Percentiles rank a stretch among this genome's conserved stretches.
Conservation (phyloP, 495 filamentous ascomycete species). For the Xylaria bambusicola region DNA sequence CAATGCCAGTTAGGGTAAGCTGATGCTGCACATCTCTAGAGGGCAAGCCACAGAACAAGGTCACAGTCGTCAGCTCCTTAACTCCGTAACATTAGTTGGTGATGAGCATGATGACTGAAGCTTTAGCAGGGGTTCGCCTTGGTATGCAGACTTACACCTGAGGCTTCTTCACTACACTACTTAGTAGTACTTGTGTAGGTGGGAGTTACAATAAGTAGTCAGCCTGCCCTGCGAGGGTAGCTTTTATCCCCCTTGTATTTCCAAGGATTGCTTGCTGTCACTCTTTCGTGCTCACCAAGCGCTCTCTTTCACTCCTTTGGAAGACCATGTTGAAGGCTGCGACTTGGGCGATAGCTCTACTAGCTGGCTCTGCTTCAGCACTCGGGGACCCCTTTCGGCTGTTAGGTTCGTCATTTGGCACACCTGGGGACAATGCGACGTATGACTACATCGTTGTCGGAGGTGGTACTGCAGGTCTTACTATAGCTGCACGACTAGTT, state of each 20-base stretch:
- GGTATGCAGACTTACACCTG: neutral
- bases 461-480: constrained; percentile 55
- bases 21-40: neutral
- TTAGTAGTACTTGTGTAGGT: neutral
- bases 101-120: constrained; percentile 1
- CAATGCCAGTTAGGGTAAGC: neutral
- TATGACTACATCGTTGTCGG: constrained; percentile 51
- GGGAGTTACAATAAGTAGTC: constrained; percentile 7
- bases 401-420: constrained; percentile 20
- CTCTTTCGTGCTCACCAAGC: neutral
- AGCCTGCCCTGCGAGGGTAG: neutral
- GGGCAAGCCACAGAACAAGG: neutral
- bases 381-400: constrained; percentile 12
- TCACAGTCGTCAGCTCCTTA: constrained; percentile 1
- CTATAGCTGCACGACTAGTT: constrained; percentile 51
- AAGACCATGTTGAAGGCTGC: constrained; percentile 6
- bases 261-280: constrained; percentile 4
- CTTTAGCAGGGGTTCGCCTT: constrained; percentile 7
- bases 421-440: constrained; percentile 25
- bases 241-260: neutral
- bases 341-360: constrained; percentile 11
- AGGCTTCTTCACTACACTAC: neutral
- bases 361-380: constrained; percentile 9
- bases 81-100: neutral
- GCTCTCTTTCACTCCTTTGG: neutral